Conservation (phyloP, 495 filamentous ascomycete species). For the Elasticomyces elasticus region DNA sequence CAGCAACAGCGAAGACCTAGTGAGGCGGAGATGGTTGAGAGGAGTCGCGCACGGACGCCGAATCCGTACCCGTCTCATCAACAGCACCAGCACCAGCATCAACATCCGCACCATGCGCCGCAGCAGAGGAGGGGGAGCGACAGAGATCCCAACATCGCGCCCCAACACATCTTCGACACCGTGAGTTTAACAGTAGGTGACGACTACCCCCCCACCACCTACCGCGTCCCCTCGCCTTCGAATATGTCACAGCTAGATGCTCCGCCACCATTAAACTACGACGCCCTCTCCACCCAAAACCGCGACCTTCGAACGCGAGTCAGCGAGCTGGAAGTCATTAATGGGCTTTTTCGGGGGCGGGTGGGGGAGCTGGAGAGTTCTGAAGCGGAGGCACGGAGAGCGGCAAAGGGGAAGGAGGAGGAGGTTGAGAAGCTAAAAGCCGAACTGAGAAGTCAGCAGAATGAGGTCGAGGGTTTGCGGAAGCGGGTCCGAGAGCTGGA, state of each 20-base stretch:
- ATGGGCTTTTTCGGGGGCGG: conserved; percentile 82
- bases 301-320: conserved; percentile 30
- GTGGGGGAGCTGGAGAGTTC: conserved; percentile 78
- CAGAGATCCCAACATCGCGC: conserved; percentile 56
- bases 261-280: conserved; percentile 47
- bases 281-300: conserved; percentile 29
- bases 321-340: conserved; percentile 83
- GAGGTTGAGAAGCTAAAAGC: conserved; percentile 50
- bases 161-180: conserved; percentile 70
- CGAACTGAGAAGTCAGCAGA: too few relatives aligned
- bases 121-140: too few relatives aligned
- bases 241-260: conserved; percentile 42
- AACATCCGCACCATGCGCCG: conserved; percentile 29
- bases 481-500: too few relatives aligned
- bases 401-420: conserved; percentile 42
- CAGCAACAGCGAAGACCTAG: background rate
- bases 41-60: too few relatives aligned
- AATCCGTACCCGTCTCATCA: background rate
- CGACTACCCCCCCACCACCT: conserved; percentile 47
- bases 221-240: conserved; percentile 55
- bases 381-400: conserved; percentile 54
- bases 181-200: conserved; percentile 53
- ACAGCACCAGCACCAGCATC: background rate
- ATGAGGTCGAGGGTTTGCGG: too few relatives aligned
- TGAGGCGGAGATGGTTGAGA: too few relatives aligned